Evolutionary conservation across 2,329 filamentous ascomycete genomes (phyloP).

Genomic region (Stenocarpella maydis): DNA sequence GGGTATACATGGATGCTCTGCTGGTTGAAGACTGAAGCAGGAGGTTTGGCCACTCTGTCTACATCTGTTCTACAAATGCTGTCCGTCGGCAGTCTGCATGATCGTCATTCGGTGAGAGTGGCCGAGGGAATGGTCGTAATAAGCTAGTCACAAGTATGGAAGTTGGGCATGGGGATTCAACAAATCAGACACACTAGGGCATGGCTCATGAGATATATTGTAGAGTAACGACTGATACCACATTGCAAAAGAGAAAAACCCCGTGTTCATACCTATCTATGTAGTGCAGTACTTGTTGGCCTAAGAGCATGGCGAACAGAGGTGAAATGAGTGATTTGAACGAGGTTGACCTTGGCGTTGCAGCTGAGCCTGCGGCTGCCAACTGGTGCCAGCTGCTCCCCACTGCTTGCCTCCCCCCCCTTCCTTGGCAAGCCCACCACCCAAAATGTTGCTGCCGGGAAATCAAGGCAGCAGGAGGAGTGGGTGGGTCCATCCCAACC

Average conservation of each 20-base stretch:
- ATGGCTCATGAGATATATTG: neutral
- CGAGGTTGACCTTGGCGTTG: no score
- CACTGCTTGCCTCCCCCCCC: no score
- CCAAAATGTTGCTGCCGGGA: neutral
- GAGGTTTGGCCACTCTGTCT: no score
- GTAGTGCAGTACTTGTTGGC: neutral
- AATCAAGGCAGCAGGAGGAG: conserved; percentile 6
- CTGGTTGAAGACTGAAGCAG: accelerated
- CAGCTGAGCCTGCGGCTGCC: no score
- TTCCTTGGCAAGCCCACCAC: neutral
- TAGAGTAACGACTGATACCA: neutral
- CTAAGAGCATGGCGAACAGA: no score
- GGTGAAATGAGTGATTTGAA: neutral
- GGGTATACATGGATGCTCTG: no score
- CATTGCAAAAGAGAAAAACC: no score
- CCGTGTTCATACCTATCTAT: neutral
- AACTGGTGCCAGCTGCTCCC: neutral
- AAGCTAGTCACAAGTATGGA: neutral
- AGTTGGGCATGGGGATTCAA: neutral
- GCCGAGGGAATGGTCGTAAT: no score
- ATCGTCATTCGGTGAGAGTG: no score
- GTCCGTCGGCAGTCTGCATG: neutral
- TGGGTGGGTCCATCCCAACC: conserved; percentile 7
- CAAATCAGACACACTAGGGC: neutral
- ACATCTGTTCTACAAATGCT: no score